Percentiles rank a stretch among this genome's conserved stretches.
Evolutionary conservation across 768 basidiomycete species (phyloP).

Genomic region (Agaricus sinodeliciosus): DNA sequence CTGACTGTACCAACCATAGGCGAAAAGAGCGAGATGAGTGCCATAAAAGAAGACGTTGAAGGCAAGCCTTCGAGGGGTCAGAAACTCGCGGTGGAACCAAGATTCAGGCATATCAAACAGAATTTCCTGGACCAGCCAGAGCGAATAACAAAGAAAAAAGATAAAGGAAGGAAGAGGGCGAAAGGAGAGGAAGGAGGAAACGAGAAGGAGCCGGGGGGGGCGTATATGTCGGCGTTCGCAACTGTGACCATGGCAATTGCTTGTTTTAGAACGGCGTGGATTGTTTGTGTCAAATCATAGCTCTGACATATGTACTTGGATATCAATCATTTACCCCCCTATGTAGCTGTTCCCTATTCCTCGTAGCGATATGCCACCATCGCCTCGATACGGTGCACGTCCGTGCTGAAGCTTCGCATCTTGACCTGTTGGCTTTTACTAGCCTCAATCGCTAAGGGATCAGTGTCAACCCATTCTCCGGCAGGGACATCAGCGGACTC

Average conservation of each 20-base stretch:
- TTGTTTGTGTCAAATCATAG: constrained; percentile 4
- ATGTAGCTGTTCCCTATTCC: constrained; percentile 35
- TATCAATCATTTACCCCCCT: neutral
- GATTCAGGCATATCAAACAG: constrained; percentile 46
- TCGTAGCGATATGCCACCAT: constrained; percentile 98
- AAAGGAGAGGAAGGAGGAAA: constrained; percentile 16
- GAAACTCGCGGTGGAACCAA: constrained; percentile 72
- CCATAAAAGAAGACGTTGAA: constrained; percentile 83
- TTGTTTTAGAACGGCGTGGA: constrained; percentile 1
- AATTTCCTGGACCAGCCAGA: neutral
- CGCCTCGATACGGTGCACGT: constrained; percentile 95
- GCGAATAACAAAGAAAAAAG: constrained; percentile 7
- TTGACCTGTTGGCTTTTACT: constrained; percentile 93
- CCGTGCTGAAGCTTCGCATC: constrained; percentile 93
- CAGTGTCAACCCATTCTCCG: constrained; percentile 94
- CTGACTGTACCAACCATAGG: constrained; percentile 86
- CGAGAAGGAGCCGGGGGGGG: constrained; percentile 17
- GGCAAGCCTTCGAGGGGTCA: constrained; percentile 51
- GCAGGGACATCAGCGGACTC: constrained; percentile 89
- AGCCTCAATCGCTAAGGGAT: constrained; percentile 87
- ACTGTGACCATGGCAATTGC: constrained; percentile 21
- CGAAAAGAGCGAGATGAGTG: constrained; percentile 65
- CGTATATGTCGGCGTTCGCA: constrained; percentile 10
- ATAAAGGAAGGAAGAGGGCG: constrained; percentile 15
- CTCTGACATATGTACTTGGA: neutral